Conservation (phyloP, 2,329 filamentous ascomycete species). For the Aspergillus sojae region DNA sequence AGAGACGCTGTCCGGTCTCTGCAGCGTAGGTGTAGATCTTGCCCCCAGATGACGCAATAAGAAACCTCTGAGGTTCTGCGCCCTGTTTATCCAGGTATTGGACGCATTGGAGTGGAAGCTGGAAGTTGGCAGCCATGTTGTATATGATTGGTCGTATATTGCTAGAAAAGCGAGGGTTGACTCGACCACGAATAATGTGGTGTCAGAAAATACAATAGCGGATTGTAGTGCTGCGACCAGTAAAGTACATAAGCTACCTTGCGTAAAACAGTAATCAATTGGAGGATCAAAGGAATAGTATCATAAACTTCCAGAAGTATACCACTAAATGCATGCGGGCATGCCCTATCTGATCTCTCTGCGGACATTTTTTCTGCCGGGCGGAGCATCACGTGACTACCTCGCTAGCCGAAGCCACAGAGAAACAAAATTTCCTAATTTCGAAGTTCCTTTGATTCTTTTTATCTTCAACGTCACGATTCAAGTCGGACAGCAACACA, state of each 20-base stretch:
- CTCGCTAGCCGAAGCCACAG: slow-evolving; percentile 45
- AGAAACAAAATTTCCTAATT: slow-evolving; percentile 31
- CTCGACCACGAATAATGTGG: background rate
- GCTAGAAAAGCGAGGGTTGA: background rate
- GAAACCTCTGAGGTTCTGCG: slow-evolving; percentile 43
- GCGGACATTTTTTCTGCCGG: slow-evolving; percentile 1
- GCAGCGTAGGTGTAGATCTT: slow-evolving; percentile 70
- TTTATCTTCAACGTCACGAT: slow-evolving; percentile 29
- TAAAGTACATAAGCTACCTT: background rate
- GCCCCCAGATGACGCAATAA: slow-evolving; percentile 75
- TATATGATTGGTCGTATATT: background rate
- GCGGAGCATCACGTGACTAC: slow-evolving; percentile 31
- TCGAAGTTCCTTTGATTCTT: slow-evolving; percentile 18
- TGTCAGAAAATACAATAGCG: slow-evolving; percentile 10
- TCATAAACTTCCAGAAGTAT: background rate
- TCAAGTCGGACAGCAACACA: slow-evolving; percentile 28
- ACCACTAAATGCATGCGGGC: background rate
- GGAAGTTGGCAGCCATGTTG: slow-evolving; percentile 36
- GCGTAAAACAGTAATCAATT: background rate
- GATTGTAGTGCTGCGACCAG: background rate
- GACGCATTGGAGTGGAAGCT: slow-evolving; percentile 67
- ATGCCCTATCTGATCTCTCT: background rate
- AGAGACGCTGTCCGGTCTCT: slow-evolving; percentile 60
- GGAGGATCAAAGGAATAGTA: background rate
- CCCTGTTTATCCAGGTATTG: slow-evolving; percentile 38